Evolutionary conservation across 805 yeast genomes (phyloP).

Genomic region (Suhomyces xylopsoci): DNA sequence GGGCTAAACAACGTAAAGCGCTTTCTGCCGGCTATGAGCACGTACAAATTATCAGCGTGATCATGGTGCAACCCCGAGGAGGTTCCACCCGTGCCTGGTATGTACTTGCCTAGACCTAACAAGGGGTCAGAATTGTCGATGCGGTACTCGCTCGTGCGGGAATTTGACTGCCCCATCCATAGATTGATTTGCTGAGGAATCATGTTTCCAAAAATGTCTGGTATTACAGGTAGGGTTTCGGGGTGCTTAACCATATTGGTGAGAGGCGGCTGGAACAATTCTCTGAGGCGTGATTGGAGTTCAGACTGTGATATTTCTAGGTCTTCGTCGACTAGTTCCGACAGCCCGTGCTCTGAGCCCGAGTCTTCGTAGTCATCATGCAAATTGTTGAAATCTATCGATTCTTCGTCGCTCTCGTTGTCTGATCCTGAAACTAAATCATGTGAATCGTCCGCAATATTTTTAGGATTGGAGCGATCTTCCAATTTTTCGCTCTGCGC

Average conservation of each 20-base stretch:
- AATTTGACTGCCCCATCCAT: constrained; percentile 58
- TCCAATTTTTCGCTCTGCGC: background rate
- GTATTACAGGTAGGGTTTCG: constrained; percentile 38
- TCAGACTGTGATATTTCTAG: constrained; percentile 31
- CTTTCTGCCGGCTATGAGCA: constrained; percentile 58
- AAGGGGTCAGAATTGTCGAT: constrained; percentile 9
- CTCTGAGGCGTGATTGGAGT: constrained; percentile 37
- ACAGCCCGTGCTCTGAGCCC: constrained; percentile 2
- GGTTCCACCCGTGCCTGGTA: constrained; percentile 53
- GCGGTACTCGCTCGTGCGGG: constrained; percentile 10
- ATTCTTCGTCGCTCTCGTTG: constrained; percentile 7
- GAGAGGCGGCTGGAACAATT: constrained; percentile 62
- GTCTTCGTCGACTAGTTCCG: constrained; percentile 19
- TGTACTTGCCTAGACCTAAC: constrained; percentile 49
- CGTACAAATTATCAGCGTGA: constrained; percentile 73
- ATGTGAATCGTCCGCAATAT: background rate
- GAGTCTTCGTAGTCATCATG: constrained; percentile 50
- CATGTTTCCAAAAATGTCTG: constrained; percentile 38
- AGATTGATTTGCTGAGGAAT: constrained; percentile 70
- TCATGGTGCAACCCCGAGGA: constrained; percentile 80
- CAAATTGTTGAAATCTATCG: constrained; percentile 42
- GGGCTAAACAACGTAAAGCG: constrained; percentile 70
- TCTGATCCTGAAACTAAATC: background rate
- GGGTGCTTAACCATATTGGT: constrained; percentile 33
- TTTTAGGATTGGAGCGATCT: background rate